These are phyloP conservation scores for Drechslerella coelobrocha DNA, from an alignment of 2,329 filamentous ascomycete species.

Conservation along the genomic window DNA sequence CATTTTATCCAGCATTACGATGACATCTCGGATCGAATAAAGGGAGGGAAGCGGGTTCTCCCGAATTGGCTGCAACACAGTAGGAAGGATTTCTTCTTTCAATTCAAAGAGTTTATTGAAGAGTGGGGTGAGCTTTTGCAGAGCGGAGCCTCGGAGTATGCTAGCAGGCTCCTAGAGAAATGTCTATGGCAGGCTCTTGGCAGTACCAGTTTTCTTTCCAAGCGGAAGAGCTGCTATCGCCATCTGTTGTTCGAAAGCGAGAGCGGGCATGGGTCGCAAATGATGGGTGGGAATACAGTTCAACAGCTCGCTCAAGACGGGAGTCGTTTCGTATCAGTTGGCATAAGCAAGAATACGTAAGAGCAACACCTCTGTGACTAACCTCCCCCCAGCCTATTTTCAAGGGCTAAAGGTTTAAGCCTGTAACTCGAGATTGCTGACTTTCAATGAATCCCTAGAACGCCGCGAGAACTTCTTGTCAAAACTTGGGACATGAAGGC, in stretches of 20 bases:
- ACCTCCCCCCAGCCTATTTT: neutral
- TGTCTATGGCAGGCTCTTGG: constrained; percentile 6
- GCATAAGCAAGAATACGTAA: neutral
- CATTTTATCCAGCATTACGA: constrained; percentile 17
- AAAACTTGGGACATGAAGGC: neutral
- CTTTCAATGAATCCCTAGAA: neutral
- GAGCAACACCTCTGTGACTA: too few species aligned
- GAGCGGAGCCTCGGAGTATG: neutral
- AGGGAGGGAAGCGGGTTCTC: neutral
- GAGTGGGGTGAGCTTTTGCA: constrained; percentile 14
- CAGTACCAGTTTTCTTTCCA: neutral
- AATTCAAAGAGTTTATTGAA: constrained; percentile 1
- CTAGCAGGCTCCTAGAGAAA: neutral
- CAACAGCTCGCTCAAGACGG: neutral
- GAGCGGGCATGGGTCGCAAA: neutral
- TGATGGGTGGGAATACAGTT: neutral
- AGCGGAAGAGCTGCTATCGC: neutral
- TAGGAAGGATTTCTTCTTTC: neutral
- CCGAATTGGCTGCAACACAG: constrained; percentile 3
- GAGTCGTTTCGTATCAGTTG: neutral
- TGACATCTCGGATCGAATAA: constrained; percentile 1
- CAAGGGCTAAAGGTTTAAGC: too few species aligned
- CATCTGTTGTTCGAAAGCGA: neutral
- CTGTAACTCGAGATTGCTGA: neutral
- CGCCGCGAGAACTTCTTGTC: neutral